Evolutionary conservation across 2,329 filamentous ascomycete genomes (phyloP).

Genomic region (Boeremia exigua): DNA sequence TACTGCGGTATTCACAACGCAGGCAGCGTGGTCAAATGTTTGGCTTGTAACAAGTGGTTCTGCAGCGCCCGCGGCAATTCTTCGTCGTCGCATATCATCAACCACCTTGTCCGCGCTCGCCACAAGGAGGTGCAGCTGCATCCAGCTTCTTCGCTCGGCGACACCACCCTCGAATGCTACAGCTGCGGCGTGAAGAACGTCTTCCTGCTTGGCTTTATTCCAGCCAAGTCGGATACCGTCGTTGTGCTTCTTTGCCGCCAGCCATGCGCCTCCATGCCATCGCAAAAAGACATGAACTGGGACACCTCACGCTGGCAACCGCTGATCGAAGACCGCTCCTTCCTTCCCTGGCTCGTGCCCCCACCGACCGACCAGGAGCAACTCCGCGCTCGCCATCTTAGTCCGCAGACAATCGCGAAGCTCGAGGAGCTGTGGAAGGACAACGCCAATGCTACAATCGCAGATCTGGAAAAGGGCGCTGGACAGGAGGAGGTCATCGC

Average conservation of each 20-base stretch:
- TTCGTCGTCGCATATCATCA: constrained; percentile 96
- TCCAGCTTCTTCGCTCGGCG: constrained; percentile 87
- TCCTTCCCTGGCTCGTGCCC: constrained; percentile 90
- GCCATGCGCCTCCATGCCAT: constrained; percentile 91
- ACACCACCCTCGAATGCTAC: constrained; percentile 97
- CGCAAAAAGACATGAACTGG: constrained; percentile 99
- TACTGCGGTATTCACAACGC: constrained; percentile 98
- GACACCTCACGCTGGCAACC: constrained; percentile 98
- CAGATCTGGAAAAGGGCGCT: constrained; percentile 87
- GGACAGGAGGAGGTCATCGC: constrained; percentile 95
- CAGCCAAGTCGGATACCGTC: constrained; percentile 97
- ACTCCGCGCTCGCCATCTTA: constrained; percentile 89
- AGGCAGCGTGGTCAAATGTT: constrained; percentile 92
- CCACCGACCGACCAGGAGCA: constrained; percentile 93
- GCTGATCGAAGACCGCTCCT: constrained; percentile 94
- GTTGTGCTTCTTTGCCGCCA: constrained; percentile 96
- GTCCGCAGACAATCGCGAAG: constrained; percentile 92
- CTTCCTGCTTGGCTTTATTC: constrained; percentile 96
- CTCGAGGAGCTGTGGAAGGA: constrained; percentile 99
- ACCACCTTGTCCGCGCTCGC: constrained; percentile 93
- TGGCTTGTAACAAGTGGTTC: constrained; percentile 98
- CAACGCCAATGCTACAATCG: constrained; percentile 84
- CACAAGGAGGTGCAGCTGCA: constrained; percentile 99
- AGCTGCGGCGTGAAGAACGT: constrained; percentile 99
- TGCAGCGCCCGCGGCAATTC: constrained; percentile 97